Evolutionary conservation across 1,139 yeast species (phyloP).

Genomic region (Suhomyces maxii): DNA sequence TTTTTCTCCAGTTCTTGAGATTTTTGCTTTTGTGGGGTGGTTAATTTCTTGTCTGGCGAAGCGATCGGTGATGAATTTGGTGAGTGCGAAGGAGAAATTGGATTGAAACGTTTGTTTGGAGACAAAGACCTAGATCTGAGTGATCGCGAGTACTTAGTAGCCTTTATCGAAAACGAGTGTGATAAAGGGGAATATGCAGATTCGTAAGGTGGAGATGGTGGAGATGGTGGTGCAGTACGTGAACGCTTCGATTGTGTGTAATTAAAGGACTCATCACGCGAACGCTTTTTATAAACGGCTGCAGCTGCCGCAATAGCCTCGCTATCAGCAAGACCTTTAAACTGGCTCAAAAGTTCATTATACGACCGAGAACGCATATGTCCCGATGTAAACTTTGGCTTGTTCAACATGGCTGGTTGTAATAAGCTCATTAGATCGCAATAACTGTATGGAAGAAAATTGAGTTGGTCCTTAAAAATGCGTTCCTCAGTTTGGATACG

Average conservation of each 20-base stretch:
- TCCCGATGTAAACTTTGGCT: constrained; percentile 30
- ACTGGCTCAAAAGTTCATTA: constrained; percentile 31
- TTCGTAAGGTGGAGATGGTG: constrained; percentile 37
- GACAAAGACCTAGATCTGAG: constrained; percentile 37
- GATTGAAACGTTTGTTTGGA: constrained; percentile 31
- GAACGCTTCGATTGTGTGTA: constrained; percentile 32
- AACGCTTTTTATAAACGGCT: constrained; percentile 22
- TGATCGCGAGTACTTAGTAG: constrained; percentile 11
- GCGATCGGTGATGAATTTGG: constrained; percentile 27
- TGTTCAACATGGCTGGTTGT: constrained; percentile 29
- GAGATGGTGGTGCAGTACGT: constrained; percentile 52
- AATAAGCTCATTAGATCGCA: constrained; percentile 16
- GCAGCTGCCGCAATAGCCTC: constrained; percentile 6
- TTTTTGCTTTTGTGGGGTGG: neutral
- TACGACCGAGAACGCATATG: constrained; percentile 38
- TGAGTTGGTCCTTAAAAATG: neutral
- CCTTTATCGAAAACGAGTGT: constrained; percentile 3
- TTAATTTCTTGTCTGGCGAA: constrained; percentile 14
- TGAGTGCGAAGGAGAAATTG: constrained; percentile 33
- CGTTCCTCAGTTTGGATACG: neutral
- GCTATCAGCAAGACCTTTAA: constrained; percentile 20
- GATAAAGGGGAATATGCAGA: constrained; percentile 6
- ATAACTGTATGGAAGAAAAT: neutral
- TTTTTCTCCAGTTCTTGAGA: neutral
- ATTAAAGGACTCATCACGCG: constrained; percentile 24